A percentile compares a stretch with the other conserved stretches of the same genome.
Evolutionary conservation across 2,329 filamentous ascomycete genomes (phyloP).

Genomic region (Daldinia eschscholtzii): DNA sequence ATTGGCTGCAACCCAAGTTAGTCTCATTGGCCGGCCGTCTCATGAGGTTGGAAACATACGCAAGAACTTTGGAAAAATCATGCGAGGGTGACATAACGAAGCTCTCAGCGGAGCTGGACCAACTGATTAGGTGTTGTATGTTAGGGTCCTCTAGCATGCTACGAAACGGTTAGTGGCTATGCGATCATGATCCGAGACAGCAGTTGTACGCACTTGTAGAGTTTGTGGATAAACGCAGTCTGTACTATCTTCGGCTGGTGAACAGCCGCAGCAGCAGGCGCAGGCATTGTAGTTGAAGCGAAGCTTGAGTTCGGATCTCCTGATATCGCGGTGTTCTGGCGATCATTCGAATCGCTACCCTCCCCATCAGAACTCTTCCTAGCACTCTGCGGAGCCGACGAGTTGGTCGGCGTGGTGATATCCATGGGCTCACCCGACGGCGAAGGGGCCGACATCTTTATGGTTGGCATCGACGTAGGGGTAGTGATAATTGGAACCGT

Average conservation of each 20-base stretch:
- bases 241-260: constrained; percentile 98
- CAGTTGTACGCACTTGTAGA: constrained; percentile 83
- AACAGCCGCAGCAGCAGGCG: constrained; percentile 73
- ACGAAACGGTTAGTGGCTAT: constrained; percentile 43
- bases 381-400: constrained; percentile 58
- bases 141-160: constrained; percentile 96
- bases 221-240: constrained; percentile 98
- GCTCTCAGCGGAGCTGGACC: constrained; percentile 93
- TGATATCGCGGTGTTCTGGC: constrained; percentile 55
- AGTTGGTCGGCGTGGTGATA: constrained; percentile 66
- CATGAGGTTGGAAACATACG: constrained; percentile 69
- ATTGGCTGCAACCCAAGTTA: constrained; percentile 74
- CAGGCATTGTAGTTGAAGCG: constrained; percentile 61
- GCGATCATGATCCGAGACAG: neutral
- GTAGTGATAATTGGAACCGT: constrained; percentile 65
- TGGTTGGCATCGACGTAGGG: constrained; percentile 62
- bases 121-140: constrained; percentile 96
- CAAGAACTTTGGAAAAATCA: constrained; percentile 97
- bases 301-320: constrained; percentile 54
- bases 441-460: constrained; percentile 70
- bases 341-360: constrained; percentile 55
- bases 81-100: constrained; percentile 99
- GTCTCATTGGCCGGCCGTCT: constrained; percentile 28
- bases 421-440: constrained; percentile 71
- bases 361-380: constrained; percentile 61